Base-by-base conservation (phyloP, 257 asterid genomes). In the Lantana camara region DNA sequence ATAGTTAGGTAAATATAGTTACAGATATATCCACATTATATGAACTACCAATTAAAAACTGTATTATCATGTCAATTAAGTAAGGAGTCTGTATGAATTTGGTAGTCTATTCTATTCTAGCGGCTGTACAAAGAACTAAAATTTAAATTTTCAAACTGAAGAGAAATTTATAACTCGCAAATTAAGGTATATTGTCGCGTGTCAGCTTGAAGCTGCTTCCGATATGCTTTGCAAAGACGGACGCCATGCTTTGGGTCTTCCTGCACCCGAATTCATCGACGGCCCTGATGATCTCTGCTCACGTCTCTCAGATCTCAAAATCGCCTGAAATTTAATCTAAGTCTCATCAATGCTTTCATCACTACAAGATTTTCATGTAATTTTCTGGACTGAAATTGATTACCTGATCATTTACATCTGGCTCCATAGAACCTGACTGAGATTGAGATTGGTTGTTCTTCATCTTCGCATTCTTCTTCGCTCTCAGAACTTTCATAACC, bases 391-490 rank as follows among this genome's bases (percentile, higher is more conserved):
- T 8, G 6, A 53, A 4, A 5, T 35, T 35, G 44, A 12, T 68
- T 74, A 79, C 84, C 82, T 59, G 68, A 53, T 73, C 62, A 17
- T 27, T 53, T 76, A 4, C 69, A 34, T 51, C 60, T 34, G 4
- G 55, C 56, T 29, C 72, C 64, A 70, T 32, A 24, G 46, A 75
- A 14, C 70, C 75, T 0, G 83, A 58, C 44, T 80, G 85, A 12
- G 73, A 34, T 24, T 49, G 17, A 2, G 4, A 10, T 7, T 7
- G 40, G 46, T 38, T 80, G 68, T 57, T 83, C 81, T 74, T 81
- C 92, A 77, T 83, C 82, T 86, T 91, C 60, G 91, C 96, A 76
- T 81, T 73, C 73, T 76, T 86, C 80, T 88, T 91, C 1, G 96
- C 95, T 78, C 82, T 78, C 44, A 91, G 66, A 50, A 91, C 96